These are phyloP conservation scores for Amoeboaphelidium occidentale DNA, from an alignment of 371 early-diverging fungal species.

Conservation along the genomic window DNA sequence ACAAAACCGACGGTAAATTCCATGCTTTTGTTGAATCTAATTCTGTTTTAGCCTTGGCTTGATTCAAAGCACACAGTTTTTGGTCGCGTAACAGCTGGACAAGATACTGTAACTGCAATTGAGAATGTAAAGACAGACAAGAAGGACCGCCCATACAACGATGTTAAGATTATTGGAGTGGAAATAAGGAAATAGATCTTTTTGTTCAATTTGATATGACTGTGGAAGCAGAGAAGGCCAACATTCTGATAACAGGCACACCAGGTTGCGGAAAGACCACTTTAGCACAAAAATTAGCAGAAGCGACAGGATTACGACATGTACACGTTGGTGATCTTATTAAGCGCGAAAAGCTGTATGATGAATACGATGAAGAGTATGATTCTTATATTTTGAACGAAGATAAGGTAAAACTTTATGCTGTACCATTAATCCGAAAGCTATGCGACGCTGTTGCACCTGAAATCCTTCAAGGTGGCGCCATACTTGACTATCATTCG, in stretches of 20 bases:
- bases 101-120: constrained; percentile 73
- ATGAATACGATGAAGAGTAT: constrained; percentile 61
- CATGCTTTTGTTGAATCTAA: background rate
- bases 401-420: constrained; percentile 33
- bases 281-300: constrained; percentile 48
- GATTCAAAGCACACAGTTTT: constrained; percentile 94
- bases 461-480: constrained; percentile 44
- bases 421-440: constrained; percentile 8
- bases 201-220: too few species aligned
- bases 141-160: constrained; percentile 51
- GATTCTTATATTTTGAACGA: constrained; percentile 79
- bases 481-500: constrained; percentile 76
- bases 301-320: constrained; percentile 33
- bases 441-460: constrained; percentile 68
- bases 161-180: too few species aligned
- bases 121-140: constrained; percentile 47
- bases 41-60: constrained; percentile 42
- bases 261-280: constrained; percentile 97
- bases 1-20: constrained; percentile 46
- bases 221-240: too few species aligned
- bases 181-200: too few species aligned
- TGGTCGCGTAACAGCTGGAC: constrained; percentile 78
- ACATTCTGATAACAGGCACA: constrained; percentile 91
- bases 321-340: constrained; percentile 73
- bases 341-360: constrained; percentile 58